phyloP scores from a whole-genome alignment of 2,329 filamentous ascomycete genomes.

The Penicillium oxalicum region DNA sequence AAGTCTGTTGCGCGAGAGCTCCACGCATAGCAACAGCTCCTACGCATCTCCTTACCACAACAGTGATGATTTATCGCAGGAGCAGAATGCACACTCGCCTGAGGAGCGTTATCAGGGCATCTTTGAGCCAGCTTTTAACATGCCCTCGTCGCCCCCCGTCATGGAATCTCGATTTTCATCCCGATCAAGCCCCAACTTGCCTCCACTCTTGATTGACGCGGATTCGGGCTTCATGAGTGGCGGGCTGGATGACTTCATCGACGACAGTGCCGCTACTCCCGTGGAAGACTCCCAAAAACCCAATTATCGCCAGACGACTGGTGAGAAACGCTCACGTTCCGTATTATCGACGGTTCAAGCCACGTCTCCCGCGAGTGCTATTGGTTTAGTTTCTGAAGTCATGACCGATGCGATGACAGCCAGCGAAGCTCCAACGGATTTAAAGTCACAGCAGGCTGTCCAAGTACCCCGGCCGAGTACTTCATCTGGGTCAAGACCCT shows the following conservation, averaged over 20 bases:
- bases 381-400: slow-evolving; percentile 15
- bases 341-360: slow-evolving; percentile 22
- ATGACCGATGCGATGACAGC: slow-evolving; percentile 16
- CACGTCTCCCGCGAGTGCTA: slow-evolving; percentile 23
- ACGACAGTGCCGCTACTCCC: slow-evolving; percentile 46
- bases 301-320: slow-evolving; percentile 14
- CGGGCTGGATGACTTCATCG: slow-evolving; percentile 63
- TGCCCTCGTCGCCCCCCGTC: slow-evolving; percentile 85
- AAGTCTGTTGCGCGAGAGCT: slow-evolving; percentile 59
- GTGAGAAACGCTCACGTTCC: slow-evolving; percentile 18
- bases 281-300: slow-evolving; percentile 21
- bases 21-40: slow-evolving; percentile 40
- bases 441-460: slow-evolving; percentile 16
- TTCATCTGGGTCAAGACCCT: slow-evolving; percentile 30
- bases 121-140: slow-evolving; percentile 67
- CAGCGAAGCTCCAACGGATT: slow-evolving; percentile 17
- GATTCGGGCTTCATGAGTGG: slow-evolving; percentile 86
- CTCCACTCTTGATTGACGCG: slow-evolving; percentile 49
- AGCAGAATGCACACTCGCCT: slow-evolving; percentile 45
- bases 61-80: slow-evolving; percentile 35
- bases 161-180: slow-evolving; percentile 59
- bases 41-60: slow-evolving; percentile 40
- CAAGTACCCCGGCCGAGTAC: slow-evolving; percentile 22
- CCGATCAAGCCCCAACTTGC: slow-evolving; percentile 73
- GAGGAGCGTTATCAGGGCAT: slow-evolving; percentile 48